Conservation (phyloP, 768 basidiomycete genomes). For the Trametes coccinea region DNA sequence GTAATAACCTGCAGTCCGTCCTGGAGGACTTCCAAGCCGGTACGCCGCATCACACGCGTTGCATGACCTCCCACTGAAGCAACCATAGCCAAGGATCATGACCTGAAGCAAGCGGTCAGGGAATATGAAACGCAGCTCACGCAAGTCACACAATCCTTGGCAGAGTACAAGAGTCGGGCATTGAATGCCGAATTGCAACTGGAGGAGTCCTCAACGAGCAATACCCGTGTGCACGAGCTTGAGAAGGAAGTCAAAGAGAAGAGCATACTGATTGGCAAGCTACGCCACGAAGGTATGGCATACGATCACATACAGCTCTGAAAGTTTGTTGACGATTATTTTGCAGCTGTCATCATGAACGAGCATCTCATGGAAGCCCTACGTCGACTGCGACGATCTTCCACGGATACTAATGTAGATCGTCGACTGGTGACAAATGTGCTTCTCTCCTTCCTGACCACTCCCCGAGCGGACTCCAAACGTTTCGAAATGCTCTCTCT, state of each 20-base stretch:
- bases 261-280: constrained; percentile 89
- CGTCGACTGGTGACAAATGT: constrained; percentile 93
- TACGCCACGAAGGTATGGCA: constrained; percentile 84
- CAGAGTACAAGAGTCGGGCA: constrained; percentile 90
- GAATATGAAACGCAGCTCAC: constrained; percentile 78
- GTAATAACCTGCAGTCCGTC: constrained; percentile 85
- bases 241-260: constrained; percentile 96
- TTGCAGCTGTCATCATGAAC: constrained; percentile 88
- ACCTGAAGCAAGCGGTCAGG: constrained; percentile 80
- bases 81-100: constrained; percentile 80
- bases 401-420: constrained; percentile 87
- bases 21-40: constrained; percentile 94
- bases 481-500: constrained; percentile 95
- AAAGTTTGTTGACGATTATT: not conserved
- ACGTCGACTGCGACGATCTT: constrained; percentile 85
- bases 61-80: constrained; percentile 12
- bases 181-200: constrained; percentile 84
- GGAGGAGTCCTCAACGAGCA: constrained; percentile 69
- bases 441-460: constrained; percentile 84
- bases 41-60: constrained; percentile 31
- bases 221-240: constrained; percentile 65
- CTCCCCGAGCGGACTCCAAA: constrained; percentile 89
- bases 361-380: constrained; percentile 98
- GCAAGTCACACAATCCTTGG: constrained; percentile 70
- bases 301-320: too few relatives aligned